Evolutionary conservation across 352 stramenopile species (phyloP), one percentile per base, ranked within the genome.

Genomic region (Phytophthora sojae): DNA sequence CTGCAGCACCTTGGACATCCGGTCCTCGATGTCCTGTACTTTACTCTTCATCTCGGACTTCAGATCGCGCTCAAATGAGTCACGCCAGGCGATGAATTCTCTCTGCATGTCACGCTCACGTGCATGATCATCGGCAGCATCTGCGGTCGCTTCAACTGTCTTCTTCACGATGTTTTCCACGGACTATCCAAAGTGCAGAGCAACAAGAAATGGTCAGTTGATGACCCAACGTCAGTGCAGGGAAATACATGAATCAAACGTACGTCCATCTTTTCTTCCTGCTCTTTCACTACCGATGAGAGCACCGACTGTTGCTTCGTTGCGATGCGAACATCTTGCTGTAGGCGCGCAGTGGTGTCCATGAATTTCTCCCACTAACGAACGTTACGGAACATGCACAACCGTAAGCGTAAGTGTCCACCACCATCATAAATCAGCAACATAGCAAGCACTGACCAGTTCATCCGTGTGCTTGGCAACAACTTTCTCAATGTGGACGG

Each of bases 401-500:
- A 52, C 3, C 19, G 63, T 45, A 55, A 17, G 8, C 37, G 42
- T 6, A n/a, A 44, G 17, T n/a, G 37, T 44, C 12, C 37, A 44
- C 12, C 37, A n/a, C 4, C 37, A 0, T n/a, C 12, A 45, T 32
- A n/a, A 30, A 6, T 11, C 14, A 51, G 12, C 56, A 37, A 2
- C n/a, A 59, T 30, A 21, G 19, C 14, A 29, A 29, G 63, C 29
- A 70, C 80, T 6, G 57, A 94, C 86, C 79, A 93, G 47, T 52
- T 81, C 78, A n/a, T 93, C 80, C 2, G 82, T 86, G 57, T 89
- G 77, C 61, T 90, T 89, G 54, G 73, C 64, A 19, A 94, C 74
- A 56, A 90, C 66, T 53, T 84, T 84, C 51, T 94, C 83, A 58
- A 94, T 88, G 61, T 94, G 83, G 6, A 90, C 80, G 19, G 80